These are phyloP conservation scores for Silene vulgaris DNA, from an alignment of 179 eudicot species.

Conservation along the genomic window DNA sequence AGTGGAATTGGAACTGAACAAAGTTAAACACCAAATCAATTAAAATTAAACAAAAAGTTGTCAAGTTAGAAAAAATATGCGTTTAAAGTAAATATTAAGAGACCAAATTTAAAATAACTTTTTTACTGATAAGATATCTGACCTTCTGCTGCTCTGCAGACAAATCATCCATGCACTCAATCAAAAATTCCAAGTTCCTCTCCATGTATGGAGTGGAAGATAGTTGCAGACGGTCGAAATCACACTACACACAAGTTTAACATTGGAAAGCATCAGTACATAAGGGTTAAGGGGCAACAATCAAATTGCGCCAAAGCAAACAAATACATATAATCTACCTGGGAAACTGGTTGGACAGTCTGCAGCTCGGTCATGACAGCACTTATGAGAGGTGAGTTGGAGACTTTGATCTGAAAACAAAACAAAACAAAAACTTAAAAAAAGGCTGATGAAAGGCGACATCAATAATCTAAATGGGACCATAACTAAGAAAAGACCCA, in stretches of 20 bases:
- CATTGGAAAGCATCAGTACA: constrained; percentile 13
- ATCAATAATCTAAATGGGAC: not conserved
- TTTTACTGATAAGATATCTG: constrained; percentile 9
- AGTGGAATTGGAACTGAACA: constrained; percentile 69
- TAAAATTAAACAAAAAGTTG: not conserved
- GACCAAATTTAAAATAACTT: not conserved
- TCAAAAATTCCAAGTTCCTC: constrained; percentile 84
- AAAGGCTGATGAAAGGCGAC: constrained; percentile 1
- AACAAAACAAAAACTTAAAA: constrained; percentile 9
- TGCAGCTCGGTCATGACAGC: constrained; percentile 92
- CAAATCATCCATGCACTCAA: constrained; percentile 90
- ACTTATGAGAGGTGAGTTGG: constrained; percentile 91
- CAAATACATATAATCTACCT: constrained; percentile 36
- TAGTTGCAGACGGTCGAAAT: constrained; percentile 75
- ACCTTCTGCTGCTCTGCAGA: constrained; percentile 89
- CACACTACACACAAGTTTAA: constrained; percentile 54
- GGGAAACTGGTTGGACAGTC: constrained; percentile 81
- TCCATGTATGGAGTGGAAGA: constrained; percentile 85
- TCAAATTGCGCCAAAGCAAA: not conserved
- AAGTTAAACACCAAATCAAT: constrained; percentile 20
- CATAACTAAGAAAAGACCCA: not conserved
- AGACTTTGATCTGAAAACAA: constrained; percentile 72
- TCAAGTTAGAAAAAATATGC: not conserved
- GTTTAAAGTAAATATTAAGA: not conserved
- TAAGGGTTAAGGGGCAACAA: not conserved